Percentiles rank a stretch among this genome's conserved stretches.
These are phyloP conservation scores for Polychytrium aggregatum DNA, from an alignment of 192 early-diverging fungal species.

Conservation along the genomic window DNA sequence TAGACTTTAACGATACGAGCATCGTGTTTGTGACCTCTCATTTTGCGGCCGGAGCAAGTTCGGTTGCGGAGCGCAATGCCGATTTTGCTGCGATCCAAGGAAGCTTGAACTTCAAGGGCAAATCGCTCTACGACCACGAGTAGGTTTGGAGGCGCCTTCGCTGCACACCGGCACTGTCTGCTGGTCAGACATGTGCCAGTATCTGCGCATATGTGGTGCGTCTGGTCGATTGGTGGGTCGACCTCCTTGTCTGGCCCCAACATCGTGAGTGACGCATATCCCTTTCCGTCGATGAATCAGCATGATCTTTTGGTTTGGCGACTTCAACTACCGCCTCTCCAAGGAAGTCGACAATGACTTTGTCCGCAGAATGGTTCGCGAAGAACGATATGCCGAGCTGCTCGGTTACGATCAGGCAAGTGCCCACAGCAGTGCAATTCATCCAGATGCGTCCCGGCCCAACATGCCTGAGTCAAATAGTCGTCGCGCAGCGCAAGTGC, in stretches of 20 bases:
- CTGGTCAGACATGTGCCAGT: background rate
- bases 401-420: too few relatives aligned
- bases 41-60: constrained; percentile 73
- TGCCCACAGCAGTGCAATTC: too few relatives aligned
- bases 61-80: constrained; percentile 67
- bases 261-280: too few relatives aligned
- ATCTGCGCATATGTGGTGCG: too few relatives aligned
- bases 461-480: too few relatives aligned
- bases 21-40: constrained; percentile 89
- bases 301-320: constrained; percentile 69
- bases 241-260: too few relatives aligned
- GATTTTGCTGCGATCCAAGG: constrained; percentile 74
- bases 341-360: constrained; percentile 19
- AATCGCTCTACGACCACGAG: constrained; percentile 67
- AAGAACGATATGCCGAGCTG: too few relatives aligned
- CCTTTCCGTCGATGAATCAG: too few relatives aligned
- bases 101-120: constrained; percentile 63
- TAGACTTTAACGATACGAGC: constrained; percentile 75
- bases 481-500: too few relatives aligned
- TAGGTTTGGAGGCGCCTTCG: constrained; percentile 33
- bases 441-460: too few relatives aligned
- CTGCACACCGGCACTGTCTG: too few relatives aligned
- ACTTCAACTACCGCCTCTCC: constrained; percentile 91
- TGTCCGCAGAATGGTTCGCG: constrained; percentile 12
- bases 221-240: too few relatives aligned